Base-by-base conservation (phyloP, 768 basidiomycete genomes). In the Tephrocybe sp. region DNA sequence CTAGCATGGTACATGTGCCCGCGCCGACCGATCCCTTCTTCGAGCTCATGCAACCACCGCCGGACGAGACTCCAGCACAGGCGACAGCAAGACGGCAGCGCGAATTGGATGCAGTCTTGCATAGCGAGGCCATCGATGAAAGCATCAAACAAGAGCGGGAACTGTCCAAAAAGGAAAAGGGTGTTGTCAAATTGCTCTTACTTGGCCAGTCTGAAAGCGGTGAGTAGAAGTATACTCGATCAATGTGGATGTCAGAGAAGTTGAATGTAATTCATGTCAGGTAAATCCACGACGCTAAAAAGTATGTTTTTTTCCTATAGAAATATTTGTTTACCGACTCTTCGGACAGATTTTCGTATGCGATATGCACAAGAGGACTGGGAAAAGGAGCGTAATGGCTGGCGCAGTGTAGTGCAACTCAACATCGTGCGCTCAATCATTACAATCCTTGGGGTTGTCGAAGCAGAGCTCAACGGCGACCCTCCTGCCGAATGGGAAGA, bases 401-500 rank as follows among this genome's bases (percentile, higher is more conserved):
- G 90, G 90, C 80, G 85, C 18, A 74, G 83, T 0, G 85, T 91
- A 50, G 80, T 92, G 11, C 88, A 89, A 55, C 83, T 92, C 48
- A 92, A 92, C 65, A 77, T 92, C 57, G 81, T 91, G 32, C 84
- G 80, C 45, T 84, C 85, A 34, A 77, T 90, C 58, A 84, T 81
- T 38, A 71, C 73, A 53, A 83, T 92, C 52, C 77, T 89, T 52
- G 77, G 79, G 46, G 75, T 81, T 48, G 67, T 91, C 45, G 74
- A 81, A 57, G 68, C 72, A 4, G 84, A 84, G 44, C 68, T 84
- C 63, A 72, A 73, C 55, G 72, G 73, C 3, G 67, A 75, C 4
- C 51, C 57, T 8, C 62, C 58, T 0, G 51, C 62, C 4, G 72
- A 73, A 11, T 62, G 64, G 2, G 70, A 72, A 6, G 75, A 75